These are phyloP conservation scores for Fragilaria radians DNA, from an alignment of 108 stramenopile genomes.

Conservation along the genomic window DNA sequence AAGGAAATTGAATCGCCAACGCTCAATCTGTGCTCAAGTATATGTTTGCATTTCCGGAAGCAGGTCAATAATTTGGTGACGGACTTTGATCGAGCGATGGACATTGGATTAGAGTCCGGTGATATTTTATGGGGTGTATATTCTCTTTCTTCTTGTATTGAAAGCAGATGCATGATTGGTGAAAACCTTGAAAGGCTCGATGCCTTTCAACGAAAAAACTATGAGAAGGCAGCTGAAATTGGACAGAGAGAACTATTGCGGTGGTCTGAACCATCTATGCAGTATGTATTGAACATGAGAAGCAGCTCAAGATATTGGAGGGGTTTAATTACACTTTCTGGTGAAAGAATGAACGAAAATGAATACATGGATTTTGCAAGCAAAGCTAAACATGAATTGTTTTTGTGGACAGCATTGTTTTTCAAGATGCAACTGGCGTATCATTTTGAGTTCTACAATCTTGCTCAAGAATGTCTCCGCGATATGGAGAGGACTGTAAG, in stretches of 20 bases:
- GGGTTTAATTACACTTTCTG: background rate
- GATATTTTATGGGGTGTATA: background rate
- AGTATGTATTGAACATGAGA: background rate
- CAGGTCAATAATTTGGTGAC: background rate
- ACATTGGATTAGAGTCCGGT: background rate
- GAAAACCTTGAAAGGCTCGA: background rate
- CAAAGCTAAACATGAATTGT: background rate
- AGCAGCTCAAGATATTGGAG: background rate
- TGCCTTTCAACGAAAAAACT: background rate
- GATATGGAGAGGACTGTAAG: background rate
- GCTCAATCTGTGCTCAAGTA: background rate
- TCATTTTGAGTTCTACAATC: background rate
- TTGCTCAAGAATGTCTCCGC: background rate
- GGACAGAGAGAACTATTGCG: background rate
- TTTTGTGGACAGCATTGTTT: background rate
- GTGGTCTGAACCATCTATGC: background rate
- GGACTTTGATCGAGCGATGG: background rate
- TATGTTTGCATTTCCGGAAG: background rate
- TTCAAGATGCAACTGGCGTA: background rate
- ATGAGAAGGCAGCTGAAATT: background rate
- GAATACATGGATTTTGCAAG: background rate
- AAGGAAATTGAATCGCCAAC: background rate
- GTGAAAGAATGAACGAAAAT: background rate
- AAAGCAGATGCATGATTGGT: constrained; percentile 1
- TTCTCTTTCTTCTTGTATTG: background rate